Base-by-base conservation (phyloP, 345 rosid species). In the Ailanthus altissimus region DNA sequence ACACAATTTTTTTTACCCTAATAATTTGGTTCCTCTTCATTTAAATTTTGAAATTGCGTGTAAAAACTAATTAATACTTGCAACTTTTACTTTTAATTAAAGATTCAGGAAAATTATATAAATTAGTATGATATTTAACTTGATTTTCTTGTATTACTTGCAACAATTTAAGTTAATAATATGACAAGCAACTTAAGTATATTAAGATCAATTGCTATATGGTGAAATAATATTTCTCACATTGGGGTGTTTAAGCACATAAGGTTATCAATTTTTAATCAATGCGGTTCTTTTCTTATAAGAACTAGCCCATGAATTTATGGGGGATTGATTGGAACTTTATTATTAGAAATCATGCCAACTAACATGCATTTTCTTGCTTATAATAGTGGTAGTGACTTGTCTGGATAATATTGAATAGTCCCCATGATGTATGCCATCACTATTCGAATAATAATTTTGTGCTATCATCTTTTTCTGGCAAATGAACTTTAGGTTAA, bases 301-400 rank as follows among this genome's bases (percentile, higher is more conserved):
- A 38, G 28, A 75, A 77, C 50, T 46, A 67, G 75, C 26, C 47
- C 67, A 74, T 70, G 75, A 80, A 15, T 46, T 14, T 20, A 8
- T 5, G 59, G 60, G 32, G 59, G 57, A 62, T 60, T 45, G 23
- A 46, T n/a, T 59, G 67, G 76, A 60, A 49, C 20, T 43, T 18
- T 40, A 74, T 28, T 12, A 20, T n/a, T 20, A 62, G 10, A 0
- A 63, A 74, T 49, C 20, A 50, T 32, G 56, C 26, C 53, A 60
- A 59, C 76, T 9, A 49, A 32, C 59, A 47, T 47, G 9, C 28
- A 28, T n/a, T 40, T 62, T 26, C 45, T 26, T 18, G 60, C 57
- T 28, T 73, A 45, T 43, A 15, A 25, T 49, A 61, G 16, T 21
- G 21, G 62, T 12, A 50, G 38, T 49, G 77, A 36, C 70, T 32